Evolutionary conservation across 805 yeast species (phyloP), one percentile per base, ranked within the genome.

Genomic region (Wickerhamomyces strasburgensis): DNA sequence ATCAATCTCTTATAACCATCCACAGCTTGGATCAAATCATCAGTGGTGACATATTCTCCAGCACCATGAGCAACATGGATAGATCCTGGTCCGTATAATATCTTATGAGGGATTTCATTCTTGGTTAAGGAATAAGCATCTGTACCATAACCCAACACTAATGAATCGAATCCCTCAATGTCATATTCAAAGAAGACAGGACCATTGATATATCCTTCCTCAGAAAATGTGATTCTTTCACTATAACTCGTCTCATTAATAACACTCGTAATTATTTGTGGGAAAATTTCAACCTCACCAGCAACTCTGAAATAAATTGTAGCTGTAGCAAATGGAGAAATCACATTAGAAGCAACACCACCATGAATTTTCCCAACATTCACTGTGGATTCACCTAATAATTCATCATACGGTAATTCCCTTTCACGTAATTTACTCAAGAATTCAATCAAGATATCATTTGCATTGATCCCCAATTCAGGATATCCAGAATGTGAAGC

Each of bases 401-500:
- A 46, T 3, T 70, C 72, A 18, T 72, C 62, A 0, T 35, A 42
- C 9, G 86, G 84, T 48, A 70, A 67, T 5, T 65, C 52, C 3
- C 60, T 43, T 11, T 56, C 44, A 24, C 68, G 54, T 29, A 80
- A 51, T 2, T 66, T 62, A 47, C 66, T 48, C 56, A 79, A 62
- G 2, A 72, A 62, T 10, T 73, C 72, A 34, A 80, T 55, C 31
- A 79, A 53, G 33, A 70, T 72, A 29, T 68, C 71, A 25, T 73
- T 69, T 2, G 86, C 82, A 36, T 73, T 70, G 29, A 76, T 52
- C 3, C 86, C 86, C 29, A 77, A 64, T 41, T 80, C 75, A 3
- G 87, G 87, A 52, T 79, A 78, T 1, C 84, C 84, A 1, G 80
- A 72, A 49, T 80, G 86, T 3, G 75, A 57, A 2, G 84, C 73